phyloP scores from a whole-genome alignment of 1,284 basidiomycete species.

The Pterulicium gracile region DNA sequence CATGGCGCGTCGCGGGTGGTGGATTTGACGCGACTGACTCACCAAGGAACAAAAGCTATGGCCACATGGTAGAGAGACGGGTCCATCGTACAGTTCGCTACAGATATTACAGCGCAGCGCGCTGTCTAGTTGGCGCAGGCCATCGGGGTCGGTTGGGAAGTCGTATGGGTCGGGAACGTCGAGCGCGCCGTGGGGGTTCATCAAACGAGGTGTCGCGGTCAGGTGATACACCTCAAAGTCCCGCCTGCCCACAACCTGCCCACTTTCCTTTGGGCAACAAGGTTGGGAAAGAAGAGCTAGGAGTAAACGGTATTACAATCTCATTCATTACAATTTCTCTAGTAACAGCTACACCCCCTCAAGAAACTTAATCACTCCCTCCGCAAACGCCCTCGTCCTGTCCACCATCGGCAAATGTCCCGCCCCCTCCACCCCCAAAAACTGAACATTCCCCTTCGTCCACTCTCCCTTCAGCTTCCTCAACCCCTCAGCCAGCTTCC shows the following conservation, averaged over 20 bases:
- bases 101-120: slow-evolving; percentile 1
- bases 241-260: too few relatives aligned
- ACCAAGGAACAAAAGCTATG: slow-evolving; percentile 3
- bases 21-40: too few relatives aligned
- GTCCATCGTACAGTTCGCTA: slow-evolving; percentile 1
- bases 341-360: not conserved
- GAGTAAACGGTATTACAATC: not conserved
- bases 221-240: too few relatives aligned
- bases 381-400: slow-evolving; percentile 15
- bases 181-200: not conserved
- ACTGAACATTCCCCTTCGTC: slow-evolving; percentile 21
- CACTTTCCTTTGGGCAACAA: too few relatives aligned
- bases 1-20: not conserved
- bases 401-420: slow-evolving; percentile 44
- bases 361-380: not conserved
- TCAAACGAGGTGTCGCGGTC: not conserved
- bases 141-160: slow-evolving; percentile 1
- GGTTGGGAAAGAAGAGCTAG: too few relatives aligned
- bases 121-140: not conserved
- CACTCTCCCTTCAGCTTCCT: slow-evolving; percentile 22
- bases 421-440: slow-evolving; percentile 23
- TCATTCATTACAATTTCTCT: not conserved
- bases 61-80: slow-evolving; percentile 1
- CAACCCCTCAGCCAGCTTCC: slow-evolving; percentile 29
- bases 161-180: not conserved